Evolutionary conservation across 164 flowering plant species (phyloP), one percentile per base, ranked within the genome.

Genomic region (Liriodendron chinense): DNA sequence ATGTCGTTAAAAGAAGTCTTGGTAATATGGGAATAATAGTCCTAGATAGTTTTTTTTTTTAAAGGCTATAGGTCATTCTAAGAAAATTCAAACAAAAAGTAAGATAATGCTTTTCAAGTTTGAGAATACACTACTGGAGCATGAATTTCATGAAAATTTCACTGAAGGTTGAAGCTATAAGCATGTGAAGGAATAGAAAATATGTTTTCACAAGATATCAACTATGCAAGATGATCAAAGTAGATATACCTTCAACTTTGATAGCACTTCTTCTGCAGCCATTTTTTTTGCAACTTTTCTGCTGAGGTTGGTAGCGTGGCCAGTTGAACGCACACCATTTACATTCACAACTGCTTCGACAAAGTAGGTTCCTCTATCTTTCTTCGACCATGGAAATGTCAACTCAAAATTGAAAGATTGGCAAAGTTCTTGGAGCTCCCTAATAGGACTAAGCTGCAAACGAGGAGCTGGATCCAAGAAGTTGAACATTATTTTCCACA

Each of bases 351-450:
- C 80, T 64, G 83, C 90, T 81, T 86, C 81, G 47, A 87, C 92
- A 1, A 18, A 26, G 79, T 79, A 89, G n/a, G 2, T 57, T 47
- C 74, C 73, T 9, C 13, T 26, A 10, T 34, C 87, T 72, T 71
- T 86, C 75, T 84, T 89, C 28, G 79, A 48, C 9, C 74, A 0
- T 16, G 78, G 61, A 82, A 85, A 84, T 20, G 84, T 20, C 74
- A 84, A 34, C 0, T 80, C 74, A 89, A 85, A 89, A 13, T 82
- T 78, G 76, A 72, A 74, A 77, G 76, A 81, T 75, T 96, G 98
- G 74, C 96, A 90, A 78, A 94, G 91, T 81, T 96, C 99, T 66
- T 67, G 80, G 13, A 96, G 86, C 57, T 92, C 96, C 83, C 98
- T 80, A 20, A 85, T 65, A 73, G 99, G 94, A 86, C 82, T 89